phyloP scores from a whole-genome alignment of 345 rosid genomes.

The Sonneratia alba region DNA sequence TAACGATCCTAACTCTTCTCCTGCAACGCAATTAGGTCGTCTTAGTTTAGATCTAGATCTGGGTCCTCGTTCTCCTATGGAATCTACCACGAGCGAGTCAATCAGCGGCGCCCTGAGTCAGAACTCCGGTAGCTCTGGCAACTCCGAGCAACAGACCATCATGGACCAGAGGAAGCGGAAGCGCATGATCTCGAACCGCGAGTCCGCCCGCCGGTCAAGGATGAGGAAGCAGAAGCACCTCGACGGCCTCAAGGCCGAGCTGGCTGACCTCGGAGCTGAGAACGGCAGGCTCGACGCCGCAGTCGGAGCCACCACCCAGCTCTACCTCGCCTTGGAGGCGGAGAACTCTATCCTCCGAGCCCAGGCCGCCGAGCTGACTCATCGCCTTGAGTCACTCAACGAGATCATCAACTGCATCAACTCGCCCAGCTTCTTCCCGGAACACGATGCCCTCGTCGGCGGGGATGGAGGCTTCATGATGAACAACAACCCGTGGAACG shows the following conservation, averaged over 20 bases:
- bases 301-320: slow-evolving; percentile 16
- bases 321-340: slow-evolving; percentile 19
- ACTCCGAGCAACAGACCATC: slow-evolving; percentile 11
- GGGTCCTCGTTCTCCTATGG: slow-evolving; percentile 15
- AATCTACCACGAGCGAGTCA: slow-evolving; percentile 13
- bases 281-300: slow-evolving; percentile 22
- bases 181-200: slow-evolving; percentile 40
- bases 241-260: slow-evolving; percentile 22
- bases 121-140: slow-evolving; percentile 16
- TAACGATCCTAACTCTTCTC: background rate
- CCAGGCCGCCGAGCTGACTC: slow-evolving; percentile 27
- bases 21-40: background rate
- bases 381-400: slow-evolving; percentile 27
- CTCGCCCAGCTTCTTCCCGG: background rate
- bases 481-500: slow-evolving; percentile 8
- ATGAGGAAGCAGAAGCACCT: slow-evolving; percentile 37
- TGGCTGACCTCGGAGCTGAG: slow-evolving; percentile 19
- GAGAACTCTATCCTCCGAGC: slow-evolving; percentile 34
- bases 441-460: background rate
- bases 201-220: slow-evolving; percentile 46
- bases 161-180: slow-evolving; percentile 34
- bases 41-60: background rate
- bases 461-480: background rate
- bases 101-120: background rate
- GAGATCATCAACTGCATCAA: slow-evolving; percentile 17